These are phyloP conservation scores for Hansenula lynferdii DNA, from an alignment of 1,139 yeast genomes.

Conservation along the genomic window DNA sequence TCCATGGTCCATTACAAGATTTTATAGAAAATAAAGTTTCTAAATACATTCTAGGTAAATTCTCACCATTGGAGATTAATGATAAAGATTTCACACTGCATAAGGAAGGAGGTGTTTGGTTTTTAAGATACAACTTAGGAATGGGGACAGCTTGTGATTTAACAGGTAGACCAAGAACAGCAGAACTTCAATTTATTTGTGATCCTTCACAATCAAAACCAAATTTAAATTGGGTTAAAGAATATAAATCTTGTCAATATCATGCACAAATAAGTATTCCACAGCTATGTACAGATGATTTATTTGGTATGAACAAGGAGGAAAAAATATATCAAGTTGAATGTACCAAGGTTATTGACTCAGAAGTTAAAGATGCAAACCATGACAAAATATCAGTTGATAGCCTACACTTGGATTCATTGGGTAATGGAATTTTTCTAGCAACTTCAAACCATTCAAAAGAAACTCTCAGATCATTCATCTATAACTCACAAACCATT, in stretches of 20 bases:
- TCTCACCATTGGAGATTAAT: constrained; percentile 20
- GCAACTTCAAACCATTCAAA: neutral
- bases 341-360: constrained; percentile 33
- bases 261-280: constrained; percentile 56
- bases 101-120: constrained; percentile 33
- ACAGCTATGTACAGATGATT: constrained; percentile 48
- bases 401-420: constrained; percentile 4
- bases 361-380: no score
- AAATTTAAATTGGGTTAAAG: constrained; percentile 45
- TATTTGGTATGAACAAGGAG: constrained; percentile 37
- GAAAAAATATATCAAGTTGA: constrained; percentile 36
- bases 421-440: constrained; percentile 8
- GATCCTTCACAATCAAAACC: constrained; percentile 34
- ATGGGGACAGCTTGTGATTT: constrained; percentile 73
- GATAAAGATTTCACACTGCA: constrained; percentile 19
- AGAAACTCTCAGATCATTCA: neutral
- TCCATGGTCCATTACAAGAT: constrained; percentile 31
- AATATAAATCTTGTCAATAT: constrained; percentile 71
- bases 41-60: constrained; percentile 43
- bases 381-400: constrained; percentile 1
- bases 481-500: neutral
- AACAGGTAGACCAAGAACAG: constrained; percentile 55
- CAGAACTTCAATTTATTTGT: constrained; percentile 67
- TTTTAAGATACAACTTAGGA: constrained; percentile 46
- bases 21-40: constrained; percentile 1